Conservation (phyloP, 2,329 filamentous ascomycete genomes). For the Escovopsis sp. region DNA sequence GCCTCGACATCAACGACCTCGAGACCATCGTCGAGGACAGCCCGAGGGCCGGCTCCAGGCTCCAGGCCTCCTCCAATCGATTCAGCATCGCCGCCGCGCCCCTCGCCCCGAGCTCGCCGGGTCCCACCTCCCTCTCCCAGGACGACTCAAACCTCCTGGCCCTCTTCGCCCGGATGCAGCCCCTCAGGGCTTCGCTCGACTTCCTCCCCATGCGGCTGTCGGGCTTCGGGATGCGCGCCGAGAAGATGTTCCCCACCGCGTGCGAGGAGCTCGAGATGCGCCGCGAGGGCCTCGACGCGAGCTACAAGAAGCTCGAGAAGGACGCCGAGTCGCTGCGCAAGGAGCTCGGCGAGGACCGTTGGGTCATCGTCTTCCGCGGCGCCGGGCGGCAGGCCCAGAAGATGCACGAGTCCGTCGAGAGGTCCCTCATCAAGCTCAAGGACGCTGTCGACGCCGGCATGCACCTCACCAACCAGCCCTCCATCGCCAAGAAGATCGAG, state of each 20-base stretch:
- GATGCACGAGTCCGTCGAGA: constrained; percentile 90
- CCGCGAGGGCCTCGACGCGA: constrained; percentile 59
- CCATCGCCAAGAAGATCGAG: constrained; percentile 70
- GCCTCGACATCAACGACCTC: constrained; percentile 70
- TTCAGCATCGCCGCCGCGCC: constrained; percentile 55
- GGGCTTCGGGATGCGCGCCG: constrained; percentile 68
- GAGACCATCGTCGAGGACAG: constrained; percentile 89
- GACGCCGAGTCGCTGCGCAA: constrained; percentile 82
- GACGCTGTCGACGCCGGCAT: constrained; percentile 64
- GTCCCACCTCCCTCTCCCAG: constrained; percentile 42
- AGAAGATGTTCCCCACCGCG: constrained; percentile 70
- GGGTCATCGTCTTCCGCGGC: constrained; percentile 90
- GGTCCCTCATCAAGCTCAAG: constrained; percentile 68
- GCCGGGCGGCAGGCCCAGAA: constrained; percentile 85
- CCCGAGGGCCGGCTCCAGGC: constrained; percentile 39
- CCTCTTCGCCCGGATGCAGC: constrained; percentile 90
- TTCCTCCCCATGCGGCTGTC: constrained; percentile 91
- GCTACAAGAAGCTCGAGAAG: constrained; percentile 74
- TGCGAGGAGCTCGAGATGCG: constrained; percentile 77
- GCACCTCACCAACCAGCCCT: constrained; percentile 55
- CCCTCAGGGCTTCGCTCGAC: constrained; percentile 79
- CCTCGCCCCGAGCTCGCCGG: constrained; percentile 45
- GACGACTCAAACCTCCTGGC: constrained; percentile 83
- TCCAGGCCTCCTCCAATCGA: constrained; percentile 36
- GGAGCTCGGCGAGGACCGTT: constrained; percentile 87